A percentile compares a stretch with the other conserved stretches of the same genome.
These are phyloP conservation scores for Lactarius indigo DNA, from an alignment of 768 basidiomycete genomes.

Conservation along the genomic window DNA sequence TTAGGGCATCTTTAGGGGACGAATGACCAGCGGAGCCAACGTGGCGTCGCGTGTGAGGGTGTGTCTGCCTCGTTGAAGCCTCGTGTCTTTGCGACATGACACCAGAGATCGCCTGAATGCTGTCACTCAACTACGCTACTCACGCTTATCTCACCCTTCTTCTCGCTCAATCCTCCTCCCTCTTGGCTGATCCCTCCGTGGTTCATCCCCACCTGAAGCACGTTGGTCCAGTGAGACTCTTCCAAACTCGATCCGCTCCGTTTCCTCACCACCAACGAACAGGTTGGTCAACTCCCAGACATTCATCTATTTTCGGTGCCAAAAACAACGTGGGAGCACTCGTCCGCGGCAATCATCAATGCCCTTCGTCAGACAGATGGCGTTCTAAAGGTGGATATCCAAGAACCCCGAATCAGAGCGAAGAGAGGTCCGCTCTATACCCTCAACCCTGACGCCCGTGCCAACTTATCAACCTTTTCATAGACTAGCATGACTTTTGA, in stretches of 20 bases:
- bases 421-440: constrained; percentile 19
- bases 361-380: constrained; percentile 20
- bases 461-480: constrained; percentile 1
- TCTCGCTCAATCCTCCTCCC: constrained; percentile 14
- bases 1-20: constrained; percentile 3
- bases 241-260: constrained; percentile 10
- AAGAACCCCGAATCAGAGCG: constrained; percentile 20
- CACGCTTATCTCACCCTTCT: constrained; percentile 22
- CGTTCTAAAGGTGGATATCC: constrained; percentile 23
- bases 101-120: constrained; percentile 1
- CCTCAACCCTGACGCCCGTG: background rate
- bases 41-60: constrained; percentile 1
- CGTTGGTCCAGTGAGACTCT: constrained; percentile 18
- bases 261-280: background rate
- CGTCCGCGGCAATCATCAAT: constrained; percentile 8
- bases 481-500: constrained; percentile 14
- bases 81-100: constrained; percentile 1
- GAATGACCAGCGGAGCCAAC: background rate
- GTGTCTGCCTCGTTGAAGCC: constrained; percentile 19
- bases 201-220: constrained; percentile 20
- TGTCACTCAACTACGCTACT: constrained; percentile 21
- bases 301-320: constrained; percentile 22
- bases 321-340: constrained; percentile 15
- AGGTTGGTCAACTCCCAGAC: constrained; percentile 23
- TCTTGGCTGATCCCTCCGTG: constrained; percentile 14